These are phyloP conservation scores for Jimgerdemannia flammicorona DNA, from an alignment of 192 early-diverging fungal species.

Conservation along the genomic window DNA sequence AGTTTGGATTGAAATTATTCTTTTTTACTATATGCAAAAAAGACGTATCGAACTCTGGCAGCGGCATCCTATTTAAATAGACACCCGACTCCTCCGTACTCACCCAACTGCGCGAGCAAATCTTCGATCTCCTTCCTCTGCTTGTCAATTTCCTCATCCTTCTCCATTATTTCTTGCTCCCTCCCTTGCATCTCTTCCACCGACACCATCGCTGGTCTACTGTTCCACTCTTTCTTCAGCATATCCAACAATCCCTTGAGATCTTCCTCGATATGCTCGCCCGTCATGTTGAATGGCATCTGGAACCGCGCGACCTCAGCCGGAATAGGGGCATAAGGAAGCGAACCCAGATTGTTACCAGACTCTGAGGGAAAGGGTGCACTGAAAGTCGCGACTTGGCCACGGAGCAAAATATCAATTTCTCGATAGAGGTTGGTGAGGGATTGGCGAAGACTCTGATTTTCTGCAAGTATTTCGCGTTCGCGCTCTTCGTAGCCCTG, in stretches of 20 bases:
- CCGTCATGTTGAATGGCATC: conserved; percentile 13
- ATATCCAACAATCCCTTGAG: conserved; percentile 29
- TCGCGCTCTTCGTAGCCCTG: conserved; percentile 38
- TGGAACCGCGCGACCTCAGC: conserved; percentile 7
- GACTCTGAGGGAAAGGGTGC: conserved; percentile 12
- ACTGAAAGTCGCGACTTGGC: neutral
- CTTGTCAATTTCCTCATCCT: conserved; percentile 42
- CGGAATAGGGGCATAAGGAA: conserved; percentile 16
- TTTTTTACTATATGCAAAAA: no score
- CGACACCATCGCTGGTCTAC: conserved; percentile 17
- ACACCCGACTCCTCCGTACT: neutral
- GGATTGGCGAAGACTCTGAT: conserved; percentile 27
- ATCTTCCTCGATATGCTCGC: neutral
- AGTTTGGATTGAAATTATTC: no score
- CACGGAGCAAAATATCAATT: conserved; percentile 12
- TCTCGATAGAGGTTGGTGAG: conserved; percentile 26
- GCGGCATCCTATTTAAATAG: conserved; percentile 18
- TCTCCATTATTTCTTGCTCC: conserved; percentile 37
- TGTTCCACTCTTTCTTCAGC: conserved; percentile 32
- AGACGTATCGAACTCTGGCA: no score
- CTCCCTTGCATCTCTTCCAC: conserved; percentile 15
- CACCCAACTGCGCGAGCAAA: conserved; percentile 23
- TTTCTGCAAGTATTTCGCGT: conserved; percentile 34
- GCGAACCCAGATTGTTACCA: conserved; percentile 14
- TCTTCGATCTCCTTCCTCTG: conserved; percentile 28